Conservation (phyloP, 2,329 filamentous ascomycete genomes). For the Nakataea oryzae region DNA sequence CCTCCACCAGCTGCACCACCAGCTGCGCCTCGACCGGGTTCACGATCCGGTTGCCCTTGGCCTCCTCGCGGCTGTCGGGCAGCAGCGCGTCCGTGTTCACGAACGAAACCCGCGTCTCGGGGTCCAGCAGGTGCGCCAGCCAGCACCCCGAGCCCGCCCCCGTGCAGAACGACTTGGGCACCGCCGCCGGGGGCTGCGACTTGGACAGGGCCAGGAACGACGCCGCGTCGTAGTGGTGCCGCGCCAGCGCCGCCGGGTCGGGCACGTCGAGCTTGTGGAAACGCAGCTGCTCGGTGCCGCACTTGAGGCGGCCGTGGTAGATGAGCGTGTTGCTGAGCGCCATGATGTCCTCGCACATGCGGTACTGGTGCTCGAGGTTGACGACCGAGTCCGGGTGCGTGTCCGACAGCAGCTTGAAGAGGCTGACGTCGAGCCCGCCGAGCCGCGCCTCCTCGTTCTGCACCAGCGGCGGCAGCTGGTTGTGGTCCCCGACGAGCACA, state of each 20-base stretch:
- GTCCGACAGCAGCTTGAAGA: constrained; percentile 91
- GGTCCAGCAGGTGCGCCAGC: constrained; percentile 61
- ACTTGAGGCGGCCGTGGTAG: constrained; percentile 83
- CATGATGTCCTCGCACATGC: constrained; percentile 98
- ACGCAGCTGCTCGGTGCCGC: constrained; percentile 70
- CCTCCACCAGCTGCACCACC: constrained; percentile 69
- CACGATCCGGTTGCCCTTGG: constrained; percentile 75
- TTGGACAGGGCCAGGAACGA: constrained; percentile 22
- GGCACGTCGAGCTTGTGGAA: constrained; percentile 58
- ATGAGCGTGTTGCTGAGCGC: constrained; percentile 84
- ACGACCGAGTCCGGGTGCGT: constrained; percentile 79
- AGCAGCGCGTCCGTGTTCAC: constrained; percentile 76
- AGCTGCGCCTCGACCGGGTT: constrained; percentile 76
- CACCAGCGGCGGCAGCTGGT: constrained; percentile 88
- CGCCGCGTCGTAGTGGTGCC: constrained; percentile 45
- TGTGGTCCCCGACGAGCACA: constrained; percentile 92
- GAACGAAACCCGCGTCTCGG: constrained; percentile 67
- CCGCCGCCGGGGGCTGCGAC: constrained; percentile 25
- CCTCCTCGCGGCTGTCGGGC: constrained; percentile 56
- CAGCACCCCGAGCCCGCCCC: constrained; percentile 50
- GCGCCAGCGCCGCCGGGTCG: constrained; percentile 47
- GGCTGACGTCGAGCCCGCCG: constrained; percentile 80
- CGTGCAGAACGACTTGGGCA: not conserved
- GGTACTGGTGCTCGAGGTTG: constrained; percentile 90
- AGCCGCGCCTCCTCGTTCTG: constrained; percentile 80